Conservation (phyloP, 805 yeast genomes). For the Teunomyces kruisii region DNA sequence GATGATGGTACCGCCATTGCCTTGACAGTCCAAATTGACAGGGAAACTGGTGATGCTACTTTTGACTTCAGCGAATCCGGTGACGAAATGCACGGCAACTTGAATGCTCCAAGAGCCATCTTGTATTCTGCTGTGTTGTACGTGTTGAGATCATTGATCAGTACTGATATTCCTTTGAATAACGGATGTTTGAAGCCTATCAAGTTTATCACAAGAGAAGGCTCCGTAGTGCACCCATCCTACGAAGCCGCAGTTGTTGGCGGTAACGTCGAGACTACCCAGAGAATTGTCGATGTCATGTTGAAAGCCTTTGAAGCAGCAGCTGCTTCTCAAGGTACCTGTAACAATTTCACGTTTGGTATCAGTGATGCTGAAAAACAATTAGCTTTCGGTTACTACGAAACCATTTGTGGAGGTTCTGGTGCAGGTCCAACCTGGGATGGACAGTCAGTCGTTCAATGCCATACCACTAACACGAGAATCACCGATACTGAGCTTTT, state of each 20-base stretch:
- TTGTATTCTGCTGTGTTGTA: conserved; percentile 87
- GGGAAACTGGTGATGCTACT: conserved; percentile 55
- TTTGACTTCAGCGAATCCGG: conserved; percentile 89
- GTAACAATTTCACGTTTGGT: conserved; percentile 93
- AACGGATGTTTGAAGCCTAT: conserved; percentile 90
- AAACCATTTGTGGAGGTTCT: conserved; percentile 93
- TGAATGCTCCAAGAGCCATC: conserved; percentile 91
- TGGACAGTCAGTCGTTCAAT: conserved; percentile 88
- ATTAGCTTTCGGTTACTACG: conserved; percentile 85
- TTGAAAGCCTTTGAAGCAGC: conserved; percentile 83
- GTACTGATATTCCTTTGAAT: conserved; percentile 86
- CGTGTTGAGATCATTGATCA: conserved; percentile 80
- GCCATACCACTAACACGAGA: conserved; percentile 91
- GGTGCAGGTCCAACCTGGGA: conserved; percentile 89
- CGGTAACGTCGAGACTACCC: conserved; percentile 94
- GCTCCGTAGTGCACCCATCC: conserved; percentile 62
- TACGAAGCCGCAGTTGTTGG: conserved; percentile 87
- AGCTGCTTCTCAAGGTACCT: conserved; percentile 96
- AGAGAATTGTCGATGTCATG: conserved; percentile 86
- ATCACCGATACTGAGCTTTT: conserved; percentile 89
- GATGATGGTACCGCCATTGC: conserved; percentile 78
- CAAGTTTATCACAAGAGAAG: conserved; percentile 46
- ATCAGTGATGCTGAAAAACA: conserved; percentile 55
- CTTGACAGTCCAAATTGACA: conserved; percentile 49
- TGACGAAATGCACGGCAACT: conserved; percentile 82